Base-by-base conservation (phyloP, 768 basidiomycete species). In the Tulasnella sp. region DNA sequence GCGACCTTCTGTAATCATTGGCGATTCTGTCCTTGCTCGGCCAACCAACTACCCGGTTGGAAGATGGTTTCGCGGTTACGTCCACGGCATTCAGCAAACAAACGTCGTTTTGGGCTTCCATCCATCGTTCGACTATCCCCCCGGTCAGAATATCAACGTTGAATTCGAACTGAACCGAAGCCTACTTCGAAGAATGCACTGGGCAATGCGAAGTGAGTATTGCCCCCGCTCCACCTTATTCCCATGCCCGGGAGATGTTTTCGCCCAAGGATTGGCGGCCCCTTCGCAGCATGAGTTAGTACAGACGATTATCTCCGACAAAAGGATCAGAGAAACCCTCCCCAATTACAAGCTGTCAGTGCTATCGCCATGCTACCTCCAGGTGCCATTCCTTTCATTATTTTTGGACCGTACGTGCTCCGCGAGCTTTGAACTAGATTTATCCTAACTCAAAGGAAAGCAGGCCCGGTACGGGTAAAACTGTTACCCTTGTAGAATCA, bases 381-480 rank as follows among this genome's bases (percentile, higher is more conserved):
- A 12, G 88, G 89, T 9, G 85, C 85, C 17, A 84, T 84, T 0
- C 88, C 89, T 0, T 90, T 90, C 78, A 83, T 89, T 14, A 81
- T 90, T 5, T 90, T 89, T 81, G 90, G 90, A 45, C 89, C 90
- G 89, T 90, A 80, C 78, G 89, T 54, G n/a, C n/a, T 11, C 0
- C 52, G 1, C 9, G 9, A 64, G 29, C 34, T 38, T 22, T 31
- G 2, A 12, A 19, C 8, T 29, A 15, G 19, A 9, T 22, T 15
- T 17, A 19, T 75, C 25, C 9, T 37, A 39, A 31, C 49, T 70
- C 22, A 12, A 29, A 29, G 11, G 4, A 9, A 73, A 31, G 8
- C 54, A 89, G 89, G 0, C 88, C 89, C 4, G 89, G 89, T 11
- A 91, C 90, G 0, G 90, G 90, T 0, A 91, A 91, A 81, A 91